Evolutionary conservation across 768 basidiomycete species (phyloP).

Genomic region (Trametes meyenii): DNA sequence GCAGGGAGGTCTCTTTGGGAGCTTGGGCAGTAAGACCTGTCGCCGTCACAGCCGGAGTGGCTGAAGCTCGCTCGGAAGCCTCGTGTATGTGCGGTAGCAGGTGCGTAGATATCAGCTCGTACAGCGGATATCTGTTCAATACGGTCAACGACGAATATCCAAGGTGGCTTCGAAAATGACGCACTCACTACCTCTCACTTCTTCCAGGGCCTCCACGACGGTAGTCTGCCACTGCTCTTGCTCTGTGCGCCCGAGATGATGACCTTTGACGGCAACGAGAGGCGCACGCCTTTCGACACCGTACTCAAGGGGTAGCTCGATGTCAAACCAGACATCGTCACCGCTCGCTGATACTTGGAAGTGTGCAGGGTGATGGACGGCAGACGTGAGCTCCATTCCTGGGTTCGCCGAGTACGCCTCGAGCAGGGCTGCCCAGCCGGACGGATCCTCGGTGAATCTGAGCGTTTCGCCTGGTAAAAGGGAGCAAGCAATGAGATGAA

Average conservation of each 20-base stretch:
- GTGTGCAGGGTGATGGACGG: slow-evolving; percentile 33
- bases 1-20: slow-evolving; percentile 1
- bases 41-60: not conserved
- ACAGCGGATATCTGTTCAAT: slow-evolving; percentile 56
- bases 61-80: slow-evolving; percentile 2
- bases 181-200: slow-evolving; percentile 38
- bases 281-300: slow-evolving; percentile 20
- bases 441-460: slow-evolving; percentile 45
- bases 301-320: slow-evolving; percentile 32
- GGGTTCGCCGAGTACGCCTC: slow-evolving; percentile 26
- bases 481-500: slow-evolving; percentile 62
- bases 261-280: slow-evolving; percentile 49
- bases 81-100: slow-evolving; percentile 58
- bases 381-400: slow-evolving; percentile 23
- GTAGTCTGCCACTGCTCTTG: slow-evolving; percentile 53
- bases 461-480: slow-evolving; percentile 63
- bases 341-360: slow-evolving; percentile 40
- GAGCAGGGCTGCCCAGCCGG: slow-evolving; percentile 36
- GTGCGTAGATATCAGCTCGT: slow-evolving; percentile 58
- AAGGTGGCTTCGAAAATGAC: slow-evolving; percentile 22
- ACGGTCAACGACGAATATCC: not conserved
- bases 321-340: slow-evolving; percentile 42
- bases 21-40: not conserved
- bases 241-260: slow-evolving; percentile 45
- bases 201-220: slow-evolving; percentile 41